Evolutionary conservation across 169 alveolate genomes (phyloP).

Genomic region (Cryptosporidium sp.): DNA sequence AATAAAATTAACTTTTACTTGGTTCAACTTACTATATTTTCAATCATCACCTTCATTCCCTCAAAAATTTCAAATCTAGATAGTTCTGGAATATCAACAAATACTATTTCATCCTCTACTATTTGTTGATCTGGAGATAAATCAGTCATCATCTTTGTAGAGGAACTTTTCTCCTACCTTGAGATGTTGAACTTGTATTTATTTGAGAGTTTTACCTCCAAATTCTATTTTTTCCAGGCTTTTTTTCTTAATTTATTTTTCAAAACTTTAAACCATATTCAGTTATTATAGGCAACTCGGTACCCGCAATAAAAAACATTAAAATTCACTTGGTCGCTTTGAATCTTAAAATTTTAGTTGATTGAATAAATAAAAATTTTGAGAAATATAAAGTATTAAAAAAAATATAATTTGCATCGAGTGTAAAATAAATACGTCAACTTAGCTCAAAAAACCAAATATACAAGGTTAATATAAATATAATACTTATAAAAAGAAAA

Average conservation of each 20-base stretch:
- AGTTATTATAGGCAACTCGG: neutral
- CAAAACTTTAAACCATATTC: neutral
- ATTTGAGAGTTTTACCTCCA: neutral
- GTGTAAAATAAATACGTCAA: too few species aligned
- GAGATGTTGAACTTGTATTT: neutral
- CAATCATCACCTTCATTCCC: slow-evolving; percentile 51
- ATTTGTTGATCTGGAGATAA: neutral
- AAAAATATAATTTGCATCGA: too few species aligned
- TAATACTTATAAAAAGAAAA: neutral
- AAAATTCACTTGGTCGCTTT: neutral
- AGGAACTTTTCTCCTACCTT: neutral
- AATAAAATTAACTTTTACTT: neutral
- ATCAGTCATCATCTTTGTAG: neutral
- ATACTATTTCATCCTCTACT: slow-evolving; percentile 55
- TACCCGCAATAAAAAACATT: neutral
- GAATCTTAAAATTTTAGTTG: neutral
- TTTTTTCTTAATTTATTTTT: too few species aligned
- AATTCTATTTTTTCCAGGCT: neutral
- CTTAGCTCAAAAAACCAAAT: neutral
- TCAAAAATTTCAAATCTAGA: slow-evolving; percentile 61
- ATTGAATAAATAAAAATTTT: too few species aligned
- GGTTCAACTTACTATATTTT: slow-evolving; percentile 29
- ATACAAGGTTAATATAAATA: neutral
- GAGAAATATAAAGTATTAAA: neutral
- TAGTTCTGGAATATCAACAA: slow-evolving; percentile 69